These are phyloP conservation scores for Centella asiatica DNA, from an alignment of 129 eudicot genomes.

Conservation along the genomic window DNA sequence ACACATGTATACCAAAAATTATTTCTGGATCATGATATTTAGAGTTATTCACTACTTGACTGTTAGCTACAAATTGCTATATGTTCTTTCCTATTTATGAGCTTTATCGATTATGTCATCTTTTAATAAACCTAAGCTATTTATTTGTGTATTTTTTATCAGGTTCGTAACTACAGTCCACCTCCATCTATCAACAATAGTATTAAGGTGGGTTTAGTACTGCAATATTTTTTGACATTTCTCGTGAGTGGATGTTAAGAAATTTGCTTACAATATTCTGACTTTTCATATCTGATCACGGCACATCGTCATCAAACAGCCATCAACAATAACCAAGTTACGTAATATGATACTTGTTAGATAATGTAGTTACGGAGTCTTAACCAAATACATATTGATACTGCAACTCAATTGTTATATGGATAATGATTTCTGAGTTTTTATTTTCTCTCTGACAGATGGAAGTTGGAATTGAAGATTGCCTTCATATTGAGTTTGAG, in stretches of 20 bases:
- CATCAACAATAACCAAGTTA: not conserved
- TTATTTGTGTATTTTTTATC: constrained; percentile 17
- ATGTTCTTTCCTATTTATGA: not conserved
- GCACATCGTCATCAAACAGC: not conserved
- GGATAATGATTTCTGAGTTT: not conserved
- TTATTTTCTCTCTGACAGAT: constrained; percentile 38
- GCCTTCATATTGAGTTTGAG: constrained; percentile 95
- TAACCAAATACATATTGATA: not conserved
- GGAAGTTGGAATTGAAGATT: constrained; percentile 98
- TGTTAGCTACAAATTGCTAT: no score
- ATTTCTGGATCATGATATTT: no score
- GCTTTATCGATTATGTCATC: not conserved
- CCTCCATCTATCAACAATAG: constrained; percentile 92
- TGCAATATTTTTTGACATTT: not conserved
- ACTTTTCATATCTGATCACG: not conserved
- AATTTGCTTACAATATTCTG: not conserved
- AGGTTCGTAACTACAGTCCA: constrained; percentile 80
- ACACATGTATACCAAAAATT: no score
- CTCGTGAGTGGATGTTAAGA: not conserved
- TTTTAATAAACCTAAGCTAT: not conserved
- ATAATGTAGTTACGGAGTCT: not conserved
- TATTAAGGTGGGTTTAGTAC: constrained; percentile 65
- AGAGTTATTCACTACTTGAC: no score
- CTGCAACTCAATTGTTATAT: not conserved
- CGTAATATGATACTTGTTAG: not conserved